These are phyloP conservation scores for Fusarium keratoplasticum DNA, from an alignment of 2,329 filamentous ascomycete species.

Conservation along the genomic window DNA sequence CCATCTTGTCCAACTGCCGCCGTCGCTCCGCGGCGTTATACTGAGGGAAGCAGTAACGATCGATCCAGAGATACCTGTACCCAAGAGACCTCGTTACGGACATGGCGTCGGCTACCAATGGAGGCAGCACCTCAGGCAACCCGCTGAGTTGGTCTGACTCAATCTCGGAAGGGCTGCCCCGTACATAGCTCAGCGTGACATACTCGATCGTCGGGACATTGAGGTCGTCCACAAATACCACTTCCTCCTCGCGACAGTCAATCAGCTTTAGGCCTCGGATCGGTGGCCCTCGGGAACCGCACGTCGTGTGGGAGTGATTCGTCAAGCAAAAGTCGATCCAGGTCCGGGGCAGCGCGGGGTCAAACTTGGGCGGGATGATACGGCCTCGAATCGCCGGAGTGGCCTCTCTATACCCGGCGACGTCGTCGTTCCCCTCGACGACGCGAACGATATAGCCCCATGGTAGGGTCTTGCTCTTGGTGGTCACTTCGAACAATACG, in stretches of 20 bases:
- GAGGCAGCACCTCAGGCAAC: slow-evolving; percentile 44
- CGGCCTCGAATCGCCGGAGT: slow-evolving; percentile 47
- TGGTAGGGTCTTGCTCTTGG: slow-evolving; percentile 50
- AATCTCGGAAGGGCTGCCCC: slow-evolving; percentile 36
- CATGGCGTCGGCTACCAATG: slow-evolving; percentile 50
- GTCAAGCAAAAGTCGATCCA: slow-evolving; percentile 52
- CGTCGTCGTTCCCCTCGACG: slow-evolving; percentile 39
- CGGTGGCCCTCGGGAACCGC: slow-evolving; percentile 28
- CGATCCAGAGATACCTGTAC: slow-evolving; percentile 53
- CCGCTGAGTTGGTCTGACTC: slow-evolving; percentile 28
- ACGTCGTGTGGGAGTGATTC: slow-evolving; percentile 44
- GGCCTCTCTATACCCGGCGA: slow-evolving; percentile 37
- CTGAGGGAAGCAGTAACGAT: slow-evolving; percentile 50
- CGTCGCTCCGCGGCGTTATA: slow-evolving; percentile 41
- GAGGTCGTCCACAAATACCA: slow-evolving; percentile 47
- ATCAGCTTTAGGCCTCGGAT: slow-evolving; percentile 48
- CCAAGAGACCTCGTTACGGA: slow-evolving; percentile 47
- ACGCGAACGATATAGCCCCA: slow-evolving; percentile 52
- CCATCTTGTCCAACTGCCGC: slow-evolving; percentile 48
- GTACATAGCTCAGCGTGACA: slow-evolving; percentile 52
- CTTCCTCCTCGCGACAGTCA: slow-evolving; percentile 45
- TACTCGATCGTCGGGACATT: slow-evolving; percentile 42
- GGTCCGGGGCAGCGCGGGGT: slow-evolving; percentile 45
- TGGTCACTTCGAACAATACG: slow-evolving; percentile 52
- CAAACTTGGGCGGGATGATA: slow-evolving; percentile 46